Conservation (phyloP, 2,329 filamentous ascomycete genomes). For the Tolypocladium ovalisporum region DNA sequence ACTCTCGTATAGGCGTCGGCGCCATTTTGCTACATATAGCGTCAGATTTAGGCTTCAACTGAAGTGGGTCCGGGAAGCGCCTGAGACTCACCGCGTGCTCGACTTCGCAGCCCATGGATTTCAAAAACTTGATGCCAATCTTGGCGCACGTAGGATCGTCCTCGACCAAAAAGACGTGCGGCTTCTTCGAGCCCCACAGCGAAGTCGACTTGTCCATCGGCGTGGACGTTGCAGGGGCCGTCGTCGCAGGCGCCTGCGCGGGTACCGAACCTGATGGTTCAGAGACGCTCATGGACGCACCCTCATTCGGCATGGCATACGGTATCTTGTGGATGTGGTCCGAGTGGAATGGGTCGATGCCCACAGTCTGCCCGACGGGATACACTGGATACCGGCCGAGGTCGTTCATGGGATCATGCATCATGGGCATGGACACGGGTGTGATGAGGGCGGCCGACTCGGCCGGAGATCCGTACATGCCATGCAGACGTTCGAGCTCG, state of each 20-base stretch:
- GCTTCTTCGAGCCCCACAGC: slow-evolving; percentile 51
- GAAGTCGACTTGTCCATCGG: slow-evolving; percentile 26
- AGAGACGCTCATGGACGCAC: slow-evolving; percentile 25
- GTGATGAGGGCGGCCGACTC: slow-evolving; percentile 36
- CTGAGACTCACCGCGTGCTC: slow-evolving; percentile 48
- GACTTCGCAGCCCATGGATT: slow-evolving; percentile 55
- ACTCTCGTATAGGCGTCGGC: slow-evolving; percentile 87
- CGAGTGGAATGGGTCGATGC: slow-evolving; percentile 88
- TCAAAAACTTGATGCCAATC: slow-evolving; percentile 57
- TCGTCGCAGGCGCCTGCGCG: slow-evolving; percentile 5
- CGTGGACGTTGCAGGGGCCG: slow-evolving; percentile 13
- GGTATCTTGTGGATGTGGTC: slow-evolving; percentile 93
- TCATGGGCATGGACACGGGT: slow-evolving; percentile 31
- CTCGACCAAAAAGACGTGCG: slow-evolving; percentile 83
- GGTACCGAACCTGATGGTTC: slow-evolving; percentile 19
- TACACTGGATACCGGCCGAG: slow-evolving; percentile 63
- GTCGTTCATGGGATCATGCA: slow-evolving; percentile 45
- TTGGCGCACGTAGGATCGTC: slow-evolving; percentile 59
- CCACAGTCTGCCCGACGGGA: slow-evolving; percentile 79
- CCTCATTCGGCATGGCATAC: slow-evolving; percentile 59
- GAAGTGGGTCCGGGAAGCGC: slow-evolving; percentile 7
- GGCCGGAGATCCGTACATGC: slow-evolving; percentile 41
- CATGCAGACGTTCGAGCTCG: slow-evolving; percentile 44
- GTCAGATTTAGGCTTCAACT: slow-evolving; percentile 6
- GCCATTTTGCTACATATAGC: slow-evolving; percentile 47